A percentile compares a stretch with the other conserved stretches of the same genome.
These are phyloP conservation scores for Tephrocybe sp. DNA, from an alignment of 768 basidiomycete genomes.

Conservation along the genomic window DNA sequence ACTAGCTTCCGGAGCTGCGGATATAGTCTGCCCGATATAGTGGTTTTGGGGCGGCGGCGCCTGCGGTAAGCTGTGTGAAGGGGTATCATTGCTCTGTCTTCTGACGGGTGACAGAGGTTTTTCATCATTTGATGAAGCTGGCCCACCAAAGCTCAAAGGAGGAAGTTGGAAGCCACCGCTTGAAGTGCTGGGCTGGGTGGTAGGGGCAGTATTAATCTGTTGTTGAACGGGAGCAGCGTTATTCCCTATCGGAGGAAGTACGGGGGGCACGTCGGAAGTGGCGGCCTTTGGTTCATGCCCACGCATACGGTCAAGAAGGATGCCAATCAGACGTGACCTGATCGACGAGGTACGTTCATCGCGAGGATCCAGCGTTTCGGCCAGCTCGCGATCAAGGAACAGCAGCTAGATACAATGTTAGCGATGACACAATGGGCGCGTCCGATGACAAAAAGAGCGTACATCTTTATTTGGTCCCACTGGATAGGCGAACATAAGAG, in stretches of 20 bases:
- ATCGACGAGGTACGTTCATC: constrained; percentile 75
- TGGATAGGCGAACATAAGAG: constrained; percentile 94
- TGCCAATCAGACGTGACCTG: constrained; percentile 57
- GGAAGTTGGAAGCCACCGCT: constrained; percentile 51
- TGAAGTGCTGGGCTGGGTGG: constrained; percentile 14
- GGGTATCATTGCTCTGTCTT: constrained; percentile 15
- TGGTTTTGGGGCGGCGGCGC: background rate
- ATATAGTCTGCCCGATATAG: constrained; percentile 10
- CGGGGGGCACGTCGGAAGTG: constrained; percentile 28
- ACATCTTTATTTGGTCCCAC: constrained; percentile 83
- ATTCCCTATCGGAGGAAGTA: constrained; percentile 33
- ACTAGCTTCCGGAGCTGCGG: background rate
- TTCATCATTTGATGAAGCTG: constrained; percentile 14
- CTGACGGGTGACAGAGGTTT: constrained; percentile 21
- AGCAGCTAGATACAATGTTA: constrained; percentile 51
- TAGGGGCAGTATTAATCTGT: constrained; percentile 4
- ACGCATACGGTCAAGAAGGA: constrained; percentile 65
- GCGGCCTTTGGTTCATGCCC: constrained; percentile 24
- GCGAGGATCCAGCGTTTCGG: constrained; percentile 72
- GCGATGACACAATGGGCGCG: background rate
- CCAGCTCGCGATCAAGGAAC: constrained; percentile 84
- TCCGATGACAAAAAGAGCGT: constrained; percentile 24
- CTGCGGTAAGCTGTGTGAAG: background rate
- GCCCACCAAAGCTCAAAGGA: constrained; percentile 46
- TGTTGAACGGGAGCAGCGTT: constrained; percentile 8